Evolutionary conservation across 352 stramenopile species (phyloP).

Genomic region (Pilasporangium apinafurcum): DNA sequence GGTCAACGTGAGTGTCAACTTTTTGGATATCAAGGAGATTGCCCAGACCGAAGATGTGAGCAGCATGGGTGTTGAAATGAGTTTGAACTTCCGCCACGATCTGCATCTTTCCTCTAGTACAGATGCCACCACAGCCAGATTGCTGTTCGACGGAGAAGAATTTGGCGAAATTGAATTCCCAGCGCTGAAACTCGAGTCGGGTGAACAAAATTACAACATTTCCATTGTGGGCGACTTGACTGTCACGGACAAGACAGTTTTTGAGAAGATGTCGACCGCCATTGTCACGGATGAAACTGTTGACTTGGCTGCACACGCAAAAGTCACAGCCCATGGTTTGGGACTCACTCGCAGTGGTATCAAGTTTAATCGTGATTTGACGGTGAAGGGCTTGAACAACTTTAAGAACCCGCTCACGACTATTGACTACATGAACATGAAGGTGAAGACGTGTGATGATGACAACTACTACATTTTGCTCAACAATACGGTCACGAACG

Average conservation of each 20-base stretch:
- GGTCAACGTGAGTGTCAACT: slow-evolving; percentile 52
- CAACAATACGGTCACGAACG: slow-evolving; percentile 57
- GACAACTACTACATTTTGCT: slow-evolving; percentile 37
- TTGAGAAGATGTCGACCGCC: slow-evolving; percentile 29
- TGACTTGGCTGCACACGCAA: slow-evolving; percentile 23
- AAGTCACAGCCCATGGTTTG: slow-evolving; percentile 33
- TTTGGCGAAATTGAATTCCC: slow-evolving; percentile 49
- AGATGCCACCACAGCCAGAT: slow-evolving; percentile 35
- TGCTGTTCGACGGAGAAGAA: slow-evolving; percentile 30
- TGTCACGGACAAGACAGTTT: slow-evolving; percentile 33
- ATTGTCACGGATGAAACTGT: slow-evolving; percentile 30
- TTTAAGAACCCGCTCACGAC: slow-evolving; percentile 33
- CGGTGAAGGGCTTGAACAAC: slow-evolving; percentile 42
- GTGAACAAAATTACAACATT: slow-evolving; percentile 48
- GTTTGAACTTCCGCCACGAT: slow-evolving; percentile 43
- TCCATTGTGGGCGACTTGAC: slow-evolving; percentile 21
- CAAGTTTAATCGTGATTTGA: slow-evolving; percentile 34
- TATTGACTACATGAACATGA: slow-evolving; percentile 55
- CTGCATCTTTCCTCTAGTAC: slow-evolving; percentile 29
- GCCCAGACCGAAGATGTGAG: slow-evolving; percentile 13
- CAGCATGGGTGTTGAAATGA: slow-evolving; percentile 41
- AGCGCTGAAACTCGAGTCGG: slow-evolving; percentile 38
- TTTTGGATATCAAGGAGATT: slow-evolving; percentile 52
- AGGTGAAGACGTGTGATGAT: slow-evolving; percentile 25
- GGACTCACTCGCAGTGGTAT: slow-evolving; percentile 48